Evolutionary conservation across 163 green algal species (phyloP).

Genomic region (Volvox carteri): DNA sequence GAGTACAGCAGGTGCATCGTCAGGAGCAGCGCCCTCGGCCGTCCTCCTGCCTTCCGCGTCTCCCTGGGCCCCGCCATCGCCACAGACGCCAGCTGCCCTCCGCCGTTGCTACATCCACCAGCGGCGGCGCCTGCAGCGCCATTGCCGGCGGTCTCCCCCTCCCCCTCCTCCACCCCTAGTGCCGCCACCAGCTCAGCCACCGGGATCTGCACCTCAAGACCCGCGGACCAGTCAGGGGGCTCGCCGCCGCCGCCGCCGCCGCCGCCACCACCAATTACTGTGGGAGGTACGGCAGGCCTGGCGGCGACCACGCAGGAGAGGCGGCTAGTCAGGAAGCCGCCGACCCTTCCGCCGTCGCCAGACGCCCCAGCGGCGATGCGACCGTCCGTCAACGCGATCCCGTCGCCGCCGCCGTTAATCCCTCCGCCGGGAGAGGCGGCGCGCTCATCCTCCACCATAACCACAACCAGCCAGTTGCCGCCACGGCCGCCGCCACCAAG

Average conservation of each 20-base stretch:
- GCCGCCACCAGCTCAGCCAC: neutral
- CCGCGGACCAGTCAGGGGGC: neutral
- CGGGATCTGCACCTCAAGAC: neutral
- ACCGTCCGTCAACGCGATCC: too few relatives aligned
- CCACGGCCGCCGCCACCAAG: neutral
- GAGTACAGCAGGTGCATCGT: slow-evolving; percentile 12
- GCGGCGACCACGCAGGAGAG: neutral
- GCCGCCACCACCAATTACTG: too few relatives aligned
- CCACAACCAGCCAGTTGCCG: neutral
- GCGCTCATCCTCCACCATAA: neutral
- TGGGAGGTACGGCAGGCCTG: neutral
- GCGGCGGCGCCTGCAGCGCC: neutral
- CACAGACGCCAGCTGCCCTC: neutral
- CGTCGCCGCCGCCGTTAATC: too few relatives aligned
- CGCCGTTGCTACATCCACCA: too few relatives aligned
- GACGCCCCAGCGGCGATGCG: too few relatives aligned
- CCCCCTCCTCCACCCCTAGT: too few relatives aligned
- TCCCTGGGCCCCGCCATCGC: neutral
- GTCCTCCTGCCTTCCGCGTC: neutral
- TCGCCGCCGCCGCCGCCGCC: neutral
- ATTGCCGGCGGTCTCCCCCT: neutral
- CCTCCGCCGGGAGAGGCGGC: neutral
- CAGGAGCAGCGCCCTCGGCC: neutral
- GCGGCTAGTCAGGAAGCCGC: neutral
- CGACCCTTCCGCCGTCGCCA: too few relatives aligned